phyloP scores from a whole-genome alignment of 768 basidiomycete genomes.

The Boletellus emodensis region DNA sequence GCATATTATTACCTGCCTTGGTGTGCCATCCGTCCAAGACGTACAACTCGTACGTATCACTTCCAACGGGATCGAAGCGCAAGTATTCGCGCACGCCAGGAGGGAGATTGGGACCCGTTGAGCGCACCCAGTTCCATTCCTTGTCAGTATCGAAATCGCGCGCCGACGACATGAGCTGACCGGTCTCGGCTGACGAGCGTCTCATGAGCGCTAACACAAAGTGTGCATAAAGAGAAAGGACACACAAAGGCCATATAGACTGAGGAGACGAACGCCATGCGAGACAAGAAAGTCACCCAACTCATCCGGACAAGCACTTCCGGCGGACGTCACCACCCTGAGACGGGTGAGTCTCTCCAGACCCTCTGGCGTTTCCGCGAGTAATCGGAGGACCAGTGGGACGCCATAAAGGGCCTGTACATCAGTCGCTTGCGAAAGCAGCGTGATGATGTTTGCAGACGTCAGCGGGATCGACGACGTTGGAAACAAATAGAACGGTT shows the following conservation, averaged over 20 bases:
- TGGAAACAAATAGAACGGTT: constrained; percentile 43
- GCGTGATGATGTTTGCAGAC: no score
- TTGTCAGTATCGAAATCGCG: constrained; percentile 49
- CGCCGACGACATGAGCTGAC: constrained; percentile 30
- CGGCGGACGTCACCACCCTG: constrained; percentile 49
- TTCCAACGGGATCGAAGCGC: constrained; percentile 40
- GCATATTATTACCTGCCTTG: constrained; percentile 33
- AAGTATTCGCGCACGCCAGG: constrained; percentile 32
- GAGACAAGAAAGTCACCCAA: constrained; percentile 47
- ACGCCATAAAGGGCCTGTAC: constrained; percentile 26
- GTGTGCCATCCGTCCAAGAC: constrained; percentile 50
- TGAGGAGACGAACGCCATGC: constrained; percentile 47
- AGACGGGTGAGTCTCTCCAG: constrained; percentile 28
- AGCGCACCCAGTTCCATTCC: constrained; percentile 51
- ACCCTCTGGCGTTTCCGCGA: constrained; percentile 36
- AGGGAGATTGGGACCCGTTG: constrained; percentile 19
- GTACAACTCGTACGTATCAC: constrained; percentile 43
- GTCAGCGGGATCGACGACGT: constrained; percentile 19
- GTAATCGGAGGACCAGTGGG: constrained; percentile 36
- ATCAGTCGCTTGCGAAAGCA: constrained; percentile 31
- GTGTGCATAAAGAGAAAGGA: background rate
- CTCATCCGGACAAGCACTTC: constrained; percentile 51
- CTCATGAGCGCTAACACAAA: background rate
- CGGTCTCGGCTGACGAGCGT: constrained; percentile 26
- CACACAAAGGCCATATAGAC: constrained; percentile 48